A percentile compares a stretch with the other conserved stretches of the same genome.
These are phyloP conservation scores for Cardamine chenopodiifolia DNA, from an alignment of 345 rosid species.

Conservation along the genomic window DNA sequence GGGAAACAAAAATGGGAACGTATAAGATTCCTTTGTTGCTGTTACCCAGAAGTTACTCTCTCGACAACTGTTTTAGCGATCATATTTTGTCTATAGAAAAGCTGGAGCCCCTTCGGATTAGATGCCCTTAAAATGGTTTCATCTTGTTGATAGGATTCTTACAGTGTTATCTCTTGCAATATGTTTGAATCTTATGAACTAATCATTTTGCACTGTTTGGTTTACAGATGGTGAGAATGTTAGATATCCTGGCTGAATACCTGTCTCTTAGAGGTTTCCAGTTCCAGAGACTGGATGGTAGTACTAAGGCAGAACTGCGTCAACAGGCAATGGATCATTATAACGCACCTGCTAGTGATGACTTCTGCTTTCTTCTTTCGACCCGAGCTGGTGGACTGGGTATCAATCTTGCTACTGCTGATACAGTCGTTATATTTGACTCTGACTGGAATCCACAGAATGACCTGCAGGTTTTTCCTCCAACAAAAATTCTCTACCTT, in stretches of 20 bases:
- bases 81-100: background rate
- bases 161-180: slow-evolving; percentile 11
- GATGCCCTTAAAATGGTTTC: background rate
- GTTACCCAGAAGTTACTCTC: slow-evolving; percentile 15
- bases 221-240: slow-evolving; percentile 96
- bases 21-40: background rate
- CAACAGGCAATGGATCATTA: slow-evolving; percentile 99
- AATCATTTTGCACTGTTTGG: slow-evolving; percentile 20
- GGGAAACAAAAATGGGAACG: background rate
- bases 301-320: slow-evolving; percentile 98
- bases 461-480: slow-evolving; percentile 78
- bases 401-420: slow-evolving; percentile 97
- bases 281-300: slow-evolving; percentile 98
- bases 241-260: slow-evolving; percentile 93
- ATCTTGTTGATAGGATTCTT: slow-evolving; percentile 12
- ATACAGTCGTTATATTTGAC: slow-evolving; percentile 98
- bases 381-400: slow-evolving; percentile 99
- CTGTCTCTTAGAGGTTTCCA: slow-evolving; percentile 95
- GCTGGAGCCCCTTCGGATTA: background rate
- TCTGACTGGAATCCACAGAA: slow-evolving; percentile 99
- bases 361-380: slow-evolving; percentile 98
- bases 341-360: slow-evolving; percentile 97
- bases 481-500: background rate
- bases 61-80: background rate
- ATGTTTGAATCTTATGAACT: slow-evolving; percentile 2